Base-by-base conservation (phyloP, 345 rosid species). In the Turnera subulata region DNA sequence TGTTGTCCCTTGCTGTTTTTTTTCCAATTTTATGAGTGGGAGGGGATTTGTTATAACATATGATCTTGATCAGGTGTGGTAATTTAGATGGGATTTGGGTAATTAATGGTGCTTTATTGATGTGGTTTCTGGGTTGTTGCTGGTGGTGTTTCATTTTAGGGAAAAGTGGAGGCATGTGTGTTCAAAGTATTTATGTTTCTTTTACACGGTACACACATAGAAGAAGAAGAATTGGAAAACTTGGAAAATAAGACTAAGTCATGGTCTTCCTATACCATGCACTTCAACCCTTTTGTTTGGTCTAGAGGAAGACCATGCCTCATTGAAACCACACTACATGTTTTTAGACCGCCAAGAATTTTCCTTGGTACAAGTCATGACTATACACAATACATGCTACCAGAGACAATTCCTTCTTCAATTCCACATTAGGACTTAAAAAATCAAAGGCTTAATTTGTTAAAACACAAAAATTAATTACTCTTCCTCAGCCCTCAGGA, bases 171-270 rank as follows among this genome's bases (percentile, higher is more conserved):
- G 6, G 18, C 21, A 33, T n/a, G n/a, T n/a, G 21, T 26, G 39
- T 62, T 62, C 66, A 43, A 60, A 40, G 66, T 62, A 43, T 53
- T 62, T 20, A 26, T 62, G 57, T 50, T 16, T 58, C 3, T 58
- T 58, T 23, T 35, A 58, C 70, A 58, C 58, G 58, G 58, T 58
- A 35, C 13, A 43, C 25, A 35, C 13, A 43, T 18, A 6, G 16
- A 13, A 17, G 16, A 1, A 12, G 46, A 9, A 12, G 10, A 19
- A 9, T 24, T 16, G 20, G n/a, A n/a, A n/a, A 29, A 11, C 16
- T 45, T 20, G 43, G 53, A 65, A 65, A 65, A 50, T 39, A 4
- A 42, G 69, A 65, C 69, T 21, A 49, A 65, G 69, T 65, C 69
- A 56, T 16, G 56, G 69, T 50, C 51, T n/a, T 65, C 46, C 68